A percentile compares a stretch with the other conserved stretches of the same genome.
phyloP scores from a whole-genome alignment of 257 asterid species.

The Capsicum chinense region DNA sequence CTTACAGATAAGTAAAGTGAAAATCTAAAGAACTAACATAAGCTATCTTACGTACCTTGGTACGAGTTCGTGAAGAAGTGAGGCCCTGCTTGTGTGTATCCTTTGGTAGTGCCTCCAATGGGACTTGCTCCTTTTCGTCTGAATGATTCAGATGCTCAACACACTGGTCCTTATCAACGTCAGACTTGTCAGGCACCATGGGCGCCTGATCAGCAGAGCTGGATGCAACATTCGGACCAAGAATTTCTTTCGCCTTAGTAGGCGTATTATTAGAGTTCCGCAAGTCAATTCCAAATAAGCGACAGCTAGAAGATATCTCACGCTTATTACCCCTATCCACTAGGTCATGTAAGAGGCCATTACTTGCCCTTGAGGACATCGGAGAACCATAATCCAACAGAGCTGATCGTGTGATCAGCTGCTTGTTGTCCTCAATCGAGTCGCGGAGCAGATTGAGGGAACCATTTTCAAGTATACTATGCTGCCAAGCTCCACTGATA shows the following conservation, averaged over 20 bases:
- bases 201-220: conserved; percentile 25
- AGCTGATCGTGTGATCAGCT: conserved; percentile 35
- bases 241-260: conserved; percentile 39
- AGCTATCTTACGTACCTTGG: conserved; percentile 53
- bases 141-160: conserved; percentile 41
- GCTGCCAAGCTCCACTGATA: conserved; percentile 46
- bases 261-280: conserved; percentile 45
- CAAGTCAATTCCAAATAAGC: conserved; percentile 79
- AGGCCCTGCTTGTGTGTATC: conserved; percentile 49
- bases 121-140: conserved; percentile 45
- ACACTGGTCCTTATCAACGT: conserved; percentile 38
- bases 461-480: conserved; percentile 38
- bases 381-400: conserved; percentile 52
- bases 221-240: conserved; percentile 25
- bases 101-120: conserved; percentile 39
- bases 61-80: conserved; percentile 69
- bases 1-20: conserved; percentile 15
- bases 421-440: conserved; percentile 49
- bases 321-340: conserved; percentile 43
- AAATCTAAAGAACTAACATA: neutral
- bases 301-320: conserved; percentile 52
- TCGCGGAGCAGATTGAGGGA: conserved; percentile 50
- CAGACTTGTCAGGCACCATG: conserved; percentile 28
- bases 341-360: conserved; percentile 43
- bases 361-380: conserved; percentile 51